phyloP scores from a whole-genome alignment of 2,329 filamentous ascomycete species.

The Penicillium sumatraense region DNA sequence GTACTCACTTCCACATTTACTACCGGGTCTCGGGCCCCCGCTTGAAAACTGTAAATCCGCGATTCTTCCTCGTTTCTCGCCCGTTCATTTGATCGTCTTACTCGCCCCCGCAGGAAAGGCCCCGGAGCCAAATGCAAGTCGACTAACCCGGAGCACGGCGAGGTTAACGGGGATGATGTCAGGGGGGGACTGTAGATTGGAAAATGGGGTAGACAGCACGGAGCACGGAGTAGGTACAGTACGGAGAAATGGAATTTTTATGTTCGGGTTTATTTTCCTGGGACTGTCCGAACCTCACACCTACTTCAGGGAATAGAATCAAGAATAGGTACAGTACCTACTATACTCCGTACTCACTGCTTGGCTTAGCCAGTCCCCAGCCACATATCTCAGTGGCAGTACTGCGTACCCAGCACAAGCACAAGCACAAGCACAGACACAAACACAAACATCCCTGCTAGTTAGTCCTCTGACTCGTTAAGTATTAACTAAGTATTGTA shows the following conservation, averaged over 20 bases:
- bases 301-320: no score
- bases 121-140: slow-evolving; percentile 17
- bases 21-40: slow-evolving; percentile 20
- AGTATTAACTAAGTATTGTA: no score
- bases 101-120: slow-evolving; percentile 13
- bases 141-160: slow-evolving; percentile 13
- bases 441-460: neutral
- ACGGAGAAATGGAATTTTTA: neutral
- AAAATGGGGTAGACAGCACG: no score
- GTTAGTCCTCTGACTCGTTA: neutral
- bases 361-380: no score
- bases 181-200: neutral
- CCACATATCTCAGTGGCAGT: slow-evolving; percentile 2
- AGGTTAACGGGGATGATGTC: slow-evolving; percentile 18
- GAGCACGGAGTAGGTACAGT: no score
- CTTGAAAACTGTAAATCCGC: slow-evolving; percentile 19
- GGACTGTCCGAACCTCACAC: no score
- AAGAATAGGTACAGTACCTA: no score
- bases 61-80: slow-evolving; percentile 5
- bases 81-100: slow-evolving; percentile 2
- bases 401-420: neutral
- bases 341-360: no score
- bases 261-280: no score
- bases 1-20: no score
- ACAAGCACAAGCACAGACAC: neutral